Conservation (phyloP, 1,284 basidiomycete species). For the Melampsora abietis-canadensis region DNA sequence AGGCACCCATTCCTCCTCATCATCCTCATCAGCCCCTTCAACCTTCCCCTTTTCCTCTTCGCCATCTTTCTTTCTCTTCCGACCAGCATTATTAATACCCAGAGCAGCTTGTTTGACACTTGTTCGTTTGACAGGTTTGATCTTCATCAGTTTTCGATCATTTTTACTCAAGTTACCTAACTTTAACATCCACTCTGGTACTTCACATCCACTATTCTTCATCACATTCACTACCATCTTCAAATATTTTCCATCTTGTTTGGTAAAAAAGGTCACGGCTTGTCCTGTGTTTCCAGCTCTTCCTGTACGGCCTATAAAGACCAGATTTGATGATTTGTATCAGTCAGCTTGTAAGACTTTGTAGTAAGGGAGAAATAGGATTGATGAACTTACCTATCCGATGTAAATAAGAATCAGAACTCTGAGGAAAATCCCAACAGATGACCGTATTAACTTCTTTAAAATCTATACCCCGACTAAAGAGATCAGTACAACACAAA, state of each 20-base stretch:
- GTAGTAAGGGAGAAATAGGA: neutral
- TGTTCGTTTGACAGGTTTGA: conserved; percentile 65
- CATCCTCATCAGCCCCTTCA: neutral
- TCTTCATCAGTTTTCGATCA: conserved; percentile 77
- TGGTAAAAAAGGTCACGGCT: conserved; percentile 92
- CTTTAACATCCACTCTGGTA: conserved; percentile 85
- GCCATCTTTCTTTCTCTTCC: neutral
- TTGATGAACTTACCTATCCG: conserved; percentile 65
- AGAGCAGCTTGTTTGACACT: conserved; percentile 49
- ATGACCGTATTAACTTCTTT: conserved; percentile 89
- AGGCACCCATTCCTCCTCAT: conserved; percentile 6
- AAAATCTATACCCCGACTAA: conserved; percentile 97
- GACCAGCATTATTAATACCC: conserved; percentile 23
- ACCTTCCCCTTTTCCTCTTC: neutral
- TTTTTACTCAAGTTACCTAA: conserved; percentile 60
- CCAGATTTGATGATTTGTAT: conserved; percentile 33
- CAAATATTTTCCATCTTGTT: conserved; percentile 84
- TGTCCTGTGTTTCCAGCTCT: conserved; percentile 85
- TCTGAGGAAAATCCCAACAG: conserved; percentile 81
- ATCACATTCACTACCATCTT: conserved; percentile 90
- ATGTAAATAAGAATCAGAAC: conserved; percentile 90
- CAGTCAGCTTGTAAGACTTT: conserved; percentile 27
- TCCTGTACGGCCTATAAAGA: conserved; percentile 65
- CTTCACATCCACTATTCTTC: conserved; percentile 77
- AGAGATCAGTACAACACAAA: conserved; percentile 86